These are phyloP conservation scores for Kodamaea sagamina DNA, from an alignment of 805 yeast genomes.

Conservation along the genomic window DNA sequence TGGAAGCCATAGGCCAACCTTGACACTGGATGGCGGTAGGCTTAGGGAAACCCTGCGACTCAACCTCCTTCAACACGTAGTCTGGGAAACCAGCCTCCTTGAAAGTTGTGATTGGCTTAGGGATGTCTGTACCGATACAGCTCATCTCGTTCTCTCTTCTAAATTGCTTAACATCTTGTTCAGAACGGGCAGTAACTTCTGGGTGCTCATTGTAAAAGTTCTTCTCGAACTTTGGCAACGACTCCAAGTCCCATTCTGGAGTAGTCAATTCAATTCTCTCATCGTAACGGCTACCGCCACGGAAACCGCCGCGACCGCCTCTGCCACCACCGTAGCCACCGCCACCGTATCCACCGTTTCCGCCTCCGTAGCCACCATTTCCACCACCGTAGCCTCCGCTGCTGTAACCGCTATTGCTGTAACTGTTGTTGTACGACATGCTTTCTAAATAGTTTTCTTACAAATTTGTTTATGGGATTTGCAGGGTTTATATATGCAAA, in stretches of 20 bases:
- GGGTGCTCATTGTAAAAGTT: constrained; percentile 90
- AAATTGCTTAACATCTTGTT: constrained; percentile 69
- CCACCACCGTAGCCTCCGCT: constrained; percentile 24
- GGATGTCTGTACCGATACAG: constrained; percentile 78
- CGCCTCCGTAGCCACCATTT: constrained; percentile 23
- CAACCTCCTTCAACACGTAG: constrained; percentile 85
- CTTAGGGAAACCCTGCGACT: constrained; percentile 85
- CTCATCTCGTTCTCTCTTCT: constrained; percentile 87
- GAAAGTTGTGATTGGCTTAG: constrained; percentile 88
- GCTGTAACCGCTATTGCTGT: constrained; percentile 22
- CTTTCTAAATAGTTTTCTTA: constrained; percentile 10
- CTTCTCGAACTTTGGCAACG: constrained; percentile 88
- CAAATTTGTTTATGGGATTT: not conserved
- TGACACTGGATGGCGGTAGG: constrained; percentile 99
- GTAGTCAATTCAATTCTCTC: constrained; percentile 54
- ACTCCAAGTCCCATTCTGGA: constrained; percentile 79
- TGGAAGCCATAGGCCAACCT: constrained; percentile 99
- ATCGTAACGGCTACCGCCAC: constrained; percentile 40
- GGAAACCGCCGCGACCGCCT: constrained; percentile 39
- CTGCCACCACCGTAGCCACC: constrained; percentile 37
- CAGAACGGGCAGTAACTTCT: constrained; percentile 71
- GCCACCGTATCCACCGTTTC: constrained; percentile 39
- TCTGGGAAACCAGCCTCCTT: constrained; percentile 99
- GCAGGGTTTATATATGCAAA: constrained; percentile 7
- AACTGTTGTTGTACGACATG: constrained; percentile 40